Conservation (phyloP, 2,329 filamentous ascomycete genomes). For the Chrysosporium queenslandicum region DNA sequence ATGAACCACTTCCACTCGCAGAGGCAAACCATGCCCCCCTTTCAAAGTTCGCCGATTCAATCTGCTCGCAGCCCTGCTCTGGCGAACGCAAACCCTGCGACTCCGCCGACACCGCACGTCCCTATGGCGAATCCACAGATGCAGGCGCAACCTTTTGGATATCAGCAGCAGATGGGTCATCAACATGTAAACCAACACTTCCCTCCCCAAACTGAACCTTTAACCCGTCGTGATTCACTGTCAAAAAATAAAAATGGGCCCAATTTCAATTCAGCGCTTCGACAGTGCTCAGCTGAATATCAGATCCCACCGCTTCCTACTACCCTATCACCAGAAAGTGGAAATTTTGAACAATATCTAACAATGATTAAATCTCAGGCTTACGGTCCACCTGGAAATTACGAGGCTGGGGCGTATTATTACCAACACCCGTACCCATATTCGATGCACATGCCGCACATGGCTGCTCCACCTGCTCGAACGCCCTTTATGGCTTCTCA, state of each 20-base stretch:
- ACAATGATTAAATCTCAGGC: constrained; percentile 56
- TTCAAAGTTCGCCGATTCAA: constrained; percentile 57
- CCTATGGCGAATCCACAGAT: constrained; percentile 57
- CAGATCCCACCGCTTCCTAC: constrained; percentile 18
- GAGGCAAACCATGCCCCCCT: constrained; percentile 36
- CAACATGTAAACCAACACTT: constrained; percentile 50
- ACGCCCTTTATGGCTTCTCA: constrained; percentile 39
- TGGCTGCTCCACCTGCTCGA: constrained; percentile 35
- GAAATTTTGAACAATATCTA: constrained; percentile 64
- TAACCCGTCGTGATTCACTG: constrained; percentile 27
- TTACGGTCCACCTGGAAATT: constrained; percentile 41
- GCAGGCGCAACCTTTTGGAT: constrained; percentile 51
- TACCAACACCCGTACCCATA: constrained; percentile 30
- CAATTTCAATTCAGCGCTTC: constrained; percentile 20
- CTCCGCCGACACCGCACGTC: constrained; percentile 61
- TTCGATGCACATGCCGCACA: constrained; percentile 26
- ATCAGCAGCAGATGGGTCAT: constrained; percentile 47
- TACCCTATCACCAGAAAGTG: constrained; percentile 59
- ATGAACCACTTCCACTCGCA: constrained; percentile 46
- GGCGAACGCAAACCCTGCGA: constrained; percentile 55
- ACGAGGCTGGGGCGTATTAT: constrained; percentile 41
- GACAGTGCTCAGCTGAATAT: constrained; percentile 17
- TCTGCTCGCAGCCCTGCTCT: constrained; percentile 56
- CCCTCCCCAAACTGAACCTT: constrained; percentile 25
- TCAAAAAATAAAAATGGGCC: constrained; percentile 25